These are phyloP conservation scores for Ceratobasidium sp. DNA, from an alignment of 1,284 basidiomycete genomes.

Conservation along the genomic window DNA sequence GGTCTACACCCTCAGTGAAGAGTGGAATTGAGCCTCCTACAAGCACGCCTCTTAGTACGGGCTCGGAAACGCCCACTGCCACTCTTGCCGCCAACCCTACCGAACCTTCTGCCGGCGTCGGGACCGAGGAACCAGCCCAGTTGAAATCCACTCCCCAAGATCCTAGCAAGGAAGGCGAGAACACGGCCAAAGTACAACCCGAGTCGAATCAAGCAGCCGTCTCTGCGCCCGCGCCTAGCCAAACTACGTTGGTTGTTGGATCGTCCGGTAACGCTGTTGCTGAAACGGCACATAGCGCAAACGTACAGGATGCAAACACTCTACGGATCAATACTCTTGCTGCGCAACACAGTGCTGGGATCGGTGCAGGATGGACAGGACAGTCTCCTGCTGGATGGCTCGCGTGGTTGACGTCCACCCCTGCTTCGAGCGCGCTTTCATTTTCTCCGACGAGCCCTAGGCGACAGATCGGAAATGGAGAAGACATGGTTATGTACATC, in stretches of 20 bases:
- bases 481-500: constrained; percentile 30
- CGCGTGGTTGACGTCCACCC: constrained; percentile 21
- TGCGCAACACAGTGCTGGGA: constrained; percentile 31
- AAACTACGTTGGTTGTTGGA: not conserved
- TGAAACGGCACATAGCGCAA: not conserved
- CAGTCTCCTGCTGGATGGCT: constrained; percentile 36
- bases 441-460: constrained; percentile 2
- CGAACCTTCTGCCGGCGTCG: not conserved
- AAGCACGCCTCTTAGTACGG: not conserved
- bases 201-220: not conserved
- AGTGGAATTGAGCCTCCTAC: not conserved
- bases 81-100: not conserved
- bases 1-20: not conserved
- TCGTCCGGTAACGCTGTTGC: not conserved
- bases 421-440: not conserved
- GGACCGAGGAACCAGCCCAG: not conserved
- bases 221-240: constrained; percentile 1
- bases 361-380: constrained; percentile 8
- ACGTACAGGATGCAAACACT: not conserved
- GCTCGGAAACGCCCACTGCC: not conserved
- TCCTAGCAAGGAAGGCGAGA: not conserved
- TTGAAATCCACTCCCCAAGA: not conserved
- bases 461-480: constrained; percentile 7
- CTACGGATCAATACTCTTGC: constrained; percentile 25
- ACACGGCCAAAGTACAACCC: not conserved